These are phyloP conservation scores for Entomophthora muscae DNA, from an alignment of 371 early-diverging fungal genomes.

Conservation along the genomic window DNA sequence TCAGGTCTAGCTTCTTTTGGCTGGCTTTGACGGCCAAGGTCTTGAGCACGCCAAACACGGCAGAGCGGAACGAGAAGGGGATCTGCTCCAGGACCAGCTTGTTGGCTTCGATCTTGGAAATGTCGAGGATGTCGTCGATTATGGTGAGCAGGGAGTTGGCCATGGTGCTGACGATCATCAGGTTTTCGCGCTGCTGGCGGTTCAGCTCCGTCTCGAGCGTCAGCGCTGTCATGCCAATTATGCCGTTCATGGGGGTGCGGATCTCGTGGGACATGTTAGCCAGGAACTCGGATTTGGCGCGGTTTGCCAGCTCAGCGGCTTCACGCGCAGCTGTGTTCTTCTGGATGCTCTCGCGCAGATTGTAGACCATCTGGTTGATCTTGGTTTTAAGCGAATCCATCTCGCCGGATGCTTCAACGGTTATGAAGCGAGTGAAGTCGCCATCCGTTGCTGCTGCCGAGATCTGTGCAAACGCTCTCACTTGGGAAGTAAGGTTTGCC, in stretches of 20 bases:
- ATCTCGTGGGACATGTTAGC: conserved; percentile 10
- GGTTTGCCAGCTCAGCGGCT: conserved; percentile 52
- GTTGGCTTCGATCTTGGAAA: conserved; percentile 49
- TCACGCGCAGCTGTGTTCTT: conserved; percentile 51
- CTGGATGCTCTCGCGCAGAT: conserved; percentile 43
- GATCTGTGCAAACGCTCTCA: conserved; percentile 40
- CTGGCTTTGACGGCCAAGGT: conserved; percentile 7
- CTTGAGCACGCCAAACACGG: conserved; percentile 10
- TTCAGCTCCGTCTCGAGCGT: conserved; percentile 45
- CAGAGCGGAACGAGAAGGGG: conserved; percentile 15
- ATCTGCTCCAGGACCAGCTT: conserved; percentile 22
- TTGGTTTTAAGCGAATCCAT: conserved; percentile 60
- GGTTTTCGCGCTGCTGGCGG: conserved; percentile 52
- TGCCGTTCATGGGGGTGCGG: conserved; percentile 46
- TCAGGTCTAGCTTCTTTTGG: conserved; percentile 12
- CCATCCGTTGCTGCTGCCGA: conserved; percentile 43
- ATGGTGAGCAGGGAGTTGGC: conserved; percentile 49
- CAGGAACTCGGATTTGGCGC: conserved; percentile 17
- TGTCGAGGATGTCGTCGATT: conserved; percentile 65
- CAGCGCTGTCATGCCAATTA: conserved; percentile 53
- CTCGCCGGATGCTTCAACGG: conserved; percentile 50
- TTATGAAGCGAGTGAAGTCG: conserved; percentile 42
- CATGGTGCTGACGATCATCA: conserved; percentile 45
- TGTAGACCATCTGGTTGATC: conserved; percentile 52
- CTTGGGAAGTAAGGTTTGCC: conserved; percentile 32